Conservation (phyloP, 768 basidiomycete genomes). For the Cyclocybe cylindracea region DNA sequence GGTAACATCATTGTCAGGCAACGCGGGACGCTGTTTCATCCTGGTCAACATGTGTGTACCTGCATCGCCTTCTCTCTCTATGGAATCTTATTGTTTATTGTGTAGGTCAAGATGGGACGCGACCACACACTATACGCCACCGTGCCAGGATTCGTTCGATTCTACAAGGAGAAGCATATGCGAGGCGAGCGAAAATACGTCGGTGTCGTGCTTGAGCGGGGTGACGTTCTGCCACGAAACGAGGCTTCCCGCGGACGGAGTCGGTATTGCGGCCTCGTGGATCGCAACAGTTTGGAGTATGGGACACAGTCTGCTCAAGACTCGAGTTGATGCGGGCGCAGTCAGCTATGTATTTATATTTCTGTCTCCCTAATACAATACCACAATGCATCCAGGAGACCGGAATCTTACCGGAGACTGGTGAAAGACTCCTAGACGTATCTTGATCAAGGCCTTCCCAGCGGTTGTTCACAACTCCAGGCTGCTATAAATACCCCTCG, state of each 20-base stretch:
- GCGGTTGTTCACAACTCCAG: not conserved
- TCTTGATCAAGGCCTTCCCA: not conserved
- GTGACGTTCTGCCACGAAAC: conserved; percentile 87
- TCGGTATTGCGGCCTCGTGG: conserved; percentile 78
- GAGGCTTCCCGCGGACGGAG: conserved; percentile 74
- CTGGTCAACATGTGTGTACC: conserved; percentile 83
- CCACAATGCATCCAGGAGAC: conserved; percentile 1
- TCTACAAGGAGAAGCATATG: conserved; percentile 83
- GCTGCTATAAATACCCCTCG: conserved; percentile 7
- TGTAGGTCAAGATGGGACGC: conserved; percentile 86
- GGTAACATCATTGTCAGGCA: conserved; percentile 97
- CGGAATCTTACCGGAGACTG: not conserved
- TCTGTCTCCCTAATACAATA: conserved; percentile 3
- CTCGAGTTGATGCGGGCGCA: not conserved
- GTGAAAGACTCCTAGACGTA: no score
- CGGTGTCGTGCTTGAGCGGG: conserved; percentile 80
- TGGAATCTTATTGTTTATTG: conserved; percentile 3
- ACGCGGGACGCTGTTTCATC: conserved; percentile 89
- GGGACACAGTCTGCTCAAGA: conserved; percentile 2
- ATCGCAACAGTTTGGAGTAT: conserved; percentile 46
- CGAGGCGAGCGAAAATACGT: conserved; percentile 76
- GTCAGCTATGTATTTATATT: conserved; percentile 20
- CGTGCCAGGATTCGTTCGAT: conserved; percentile 90
- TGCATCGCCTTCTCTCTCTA: not conserved
- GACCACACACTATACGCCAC: conserved; percentile 95